Evolutionary conservation across 2,329 filamentous ascomycete genomes (phyloP), one percentile per base, ranked within the genome.

Genomic region (Fusarium abutilonis): DNA sequence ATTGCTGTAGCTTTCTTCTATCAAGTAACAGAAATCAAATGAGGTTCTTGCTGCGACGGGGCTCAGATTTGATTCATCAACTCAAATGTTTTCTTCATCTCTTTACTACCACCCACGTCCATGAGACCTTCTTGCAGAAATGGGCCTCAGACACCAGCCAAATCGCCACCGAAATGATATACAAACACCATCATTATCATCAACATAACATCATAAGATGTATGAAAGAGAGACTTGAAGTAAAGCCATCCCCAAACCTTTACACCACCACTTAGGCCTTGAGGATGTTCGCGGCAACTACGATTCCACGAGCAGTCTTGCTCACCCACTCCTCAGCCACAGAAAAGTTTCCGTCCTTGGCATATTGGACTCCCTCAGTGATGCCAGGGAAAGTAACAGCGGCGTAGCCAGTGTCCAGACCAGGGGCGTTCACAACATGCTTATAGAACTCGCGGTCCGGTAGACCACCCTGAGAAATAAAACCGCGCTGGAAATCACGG

Each of bases 351-450:
- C 63, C 56, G 3, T 58, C 53, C 9, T 74, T 60, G 2, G 70
- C 85, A 48, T 84, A 83, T 63, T 87, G 83, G 1, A 87, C 83
- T 50, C 89, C 89, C 5, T 88, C 88, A 73, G 87, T 88, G 67
- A 90, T 86, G 19, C 87, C 88, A 11, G 86, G 77, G 52, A 78
- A 79, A 0, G 77, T 74, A 0, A 75, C 76, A 5, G 76, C 74
- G 0, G 75, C 74, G 19, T 80, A 83, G 32, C 81, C 70, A 0
- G 80, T 83, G 39, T 82, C 81, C 1, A 79, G 49, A 0, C 81
- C 80, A 0, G 81, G 81, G 0, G 81, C 81, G 7, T 78, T 80
- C 1, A 81, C 78, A 0, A 82, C 77, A 26, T 82, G 78, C 56
- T 74, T 77, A 62, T 76, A 82, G 36, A 80, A 82, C 43, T 79